A percentile compares a stretch with the other conserved stretches of the same genome.
Evolutionary conservation across 805 yeast species (phyloP).

Genomic region (Yamadazyma endophytica): DNA sequence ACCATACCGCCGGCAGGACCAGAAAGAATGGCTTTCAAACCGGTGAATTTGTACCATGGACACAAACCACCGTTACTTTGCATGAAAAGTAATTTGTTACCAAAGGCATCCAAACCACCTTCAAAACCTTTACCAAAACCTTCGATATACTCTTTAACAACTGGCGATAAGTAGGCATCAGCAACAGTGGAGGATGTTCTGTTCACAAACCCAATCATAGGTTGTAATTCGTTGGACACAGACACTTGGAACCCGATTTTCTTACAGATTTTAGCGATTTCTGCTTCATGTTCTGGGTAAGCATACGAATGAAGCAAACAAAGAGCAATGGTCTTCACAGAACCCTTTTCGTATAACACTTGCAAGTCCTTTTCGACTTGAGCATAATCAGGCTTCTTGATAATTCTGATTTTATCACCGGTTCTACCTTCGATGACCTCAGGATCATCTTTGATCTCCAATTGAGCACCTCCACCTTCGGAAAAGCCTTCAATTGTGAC

Average conservation of each 20-base stretch:
- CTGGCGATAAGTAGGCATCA: constrained; percentile 41
- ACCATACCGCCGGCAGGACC: constrained; percentile 99
- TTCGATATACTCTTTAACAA: constrained; percentile 29
- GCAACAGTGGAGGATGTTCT: constrained; percentile 41
- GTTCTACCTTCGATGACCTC: constrained; percentile 33
- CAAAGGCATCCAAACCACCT: constrained; percentile 37
- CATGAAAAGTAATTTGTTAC: constrained; percentile 75
- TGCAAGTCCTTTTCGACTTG: constrained; percentile 19
- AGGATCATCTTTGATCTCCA: constrained; percentile 20
- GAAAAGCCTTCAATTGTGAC: constrained; percentile 72
- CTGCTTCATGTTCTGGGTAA: constrained; percentile 33
- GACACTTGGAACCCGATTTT: constrained; percentile 37
- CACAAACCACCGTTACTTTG: constrained; percentile 96
- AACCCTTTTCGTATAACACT: constrained; percentile 19
- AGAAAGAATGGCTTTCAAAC: constrained; percentile 80
- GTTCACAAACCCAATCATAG: constrained; percentile 42
- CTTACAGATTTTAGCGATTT: constrained; percentile 30
- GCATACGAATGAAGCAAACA: constrained; percentile 40
- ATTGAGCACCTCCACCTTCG: constrained; percentile 57
- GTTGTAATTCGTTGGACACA: constrained; percentile 36
- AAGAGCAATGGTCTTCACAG: constrained; percentile 28
- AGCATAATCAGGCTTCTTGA: constrained; percentile 27
- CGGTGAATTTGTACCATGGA: constrained; percentile 78
- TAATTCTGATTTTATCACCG: constrained; percentile 28
- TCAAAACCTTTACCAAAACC: constrained; percentile 38